These are phyloP conservation scores for Irpex lacteus DNA, from an alignment of 1,284 basidiomycete genomes.

Conservation along the genomic window DNA sequence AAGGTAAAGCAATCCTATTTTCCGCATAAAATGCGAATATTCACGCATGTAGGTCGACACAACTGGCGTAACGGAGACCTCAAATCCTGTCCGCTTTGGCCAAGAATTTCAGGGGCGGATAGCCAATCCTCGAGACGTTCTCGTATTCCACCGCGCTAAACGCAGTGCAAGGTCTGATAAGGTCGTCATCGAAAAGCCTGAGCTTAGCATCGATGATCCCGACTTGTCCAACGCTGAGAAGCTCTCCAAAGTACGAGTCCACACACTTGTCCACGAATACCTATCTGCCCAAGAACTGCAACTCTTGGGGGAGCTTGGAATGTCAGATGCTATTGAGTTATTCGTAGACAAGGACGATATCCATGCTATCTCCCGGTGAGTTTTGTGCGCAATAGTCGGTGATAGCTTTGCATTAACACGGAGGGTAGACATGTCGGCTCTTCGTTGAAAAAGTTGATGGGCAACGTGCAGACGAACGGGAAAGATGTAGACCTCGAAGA, in stretches of 20 bases:
- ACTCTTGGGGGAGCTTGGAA: slow-evolving; percentile 79
- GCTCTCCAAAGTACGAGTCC: slow-evolving; percentile 66
- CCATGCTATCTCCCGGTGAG: slow-evolving; percentile 85
- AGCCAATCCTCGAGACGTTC: slow-evolving; percentile 92
- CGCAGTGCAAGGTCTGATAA: slow-evolving; percentile 50
- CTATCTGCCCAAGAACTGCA: slow-evolving; percentile 87
- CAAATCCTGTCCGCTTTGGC: slow-evolving; percentile 95
- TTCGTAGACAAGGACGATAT: slow-evolving; percentile 96
- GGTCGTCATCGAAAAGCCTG: slow-evolving; percentile 64
- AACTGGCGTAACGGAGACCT: slow-evolving; percentile 84
- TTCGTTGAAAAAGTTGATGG: slow-evolving; percentile 63
- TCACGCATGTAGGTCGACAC: slow-evolving; percentile 72
- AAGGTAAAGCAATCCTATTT: slow-evolving; percentile 47
- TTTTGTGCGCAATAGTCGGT: slow-evolving; percentile 16
- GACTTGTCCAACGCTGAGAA: slow-evolving; percentile 64
- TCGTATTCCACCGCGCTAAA: slow-evolving; percentile 87
- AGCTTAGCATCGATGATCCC: slow-evolving; percentile 75
- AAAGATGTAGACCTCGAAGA: slow-evolving; percentile 55
- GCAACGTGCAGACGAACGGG: slow-evolving; percentile 58
- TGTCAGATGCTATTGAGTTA: slow-evolving; percentile 89
- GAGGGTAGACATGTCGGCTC: slow-evolving; percentile 62
- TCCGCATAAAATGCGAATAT: neutral
- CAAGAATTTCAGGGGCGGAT: slow-evolving; percentile 91
- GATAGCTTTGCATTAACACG: neutral
- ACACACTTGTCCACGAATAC: slow-evolving; percentile 84